Evolutionary conservation across 345 rosid species (phyloP), one percentile per base, ranked within the genome.

Genomic region (Zanthoxylum bungeanum): DNA sequence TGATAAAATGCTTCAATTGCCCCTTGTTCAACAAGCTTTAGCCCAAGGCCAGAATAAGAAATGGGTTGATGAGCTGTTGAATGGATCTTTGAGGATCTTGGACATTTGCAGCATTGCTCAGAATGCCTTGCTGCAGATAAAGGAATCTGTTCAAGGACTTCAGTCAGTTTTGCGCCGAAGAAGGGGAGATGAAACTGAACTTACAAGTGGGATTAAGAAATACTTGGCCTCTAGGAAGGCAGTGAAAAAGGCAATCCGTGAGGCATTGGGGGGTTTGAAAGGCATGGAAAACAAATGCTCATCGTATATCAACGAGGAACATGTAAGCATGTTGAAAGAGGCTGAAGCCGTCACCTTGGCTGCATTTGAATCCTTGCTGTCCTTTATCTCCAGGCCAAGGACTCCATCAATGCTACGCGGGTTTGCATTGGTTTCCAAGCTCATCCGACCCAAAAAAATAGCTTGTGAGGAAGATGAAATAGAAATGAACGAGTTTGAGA

Each of bases 211-310:
- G 56, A 79, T 81, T 27, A 77, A 68, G 67, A 81, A 79, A 52
- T 85, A 79, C 78, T 30, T 85, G 16, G 51, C 82, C 72, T 72
- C 80, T 4, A 85, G 89, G 80, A 85, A 76, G 67, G 39, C 59
- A 3, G 68, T 76, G 49, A 85, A 78, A 69, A 87, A 76, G 71
- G 73, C 85, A 64, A 72, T 84, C 65, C 75, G 69, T 7, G 84
- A 81, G 73, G 76, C 77, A 50, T n/a, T 78, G 28, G 80, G 72
- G 72, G 67, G 9, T 47, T 70, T 83, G 67, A 76, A 81, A 69
- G 60, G 22, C 25, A 10, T 68, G 60, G 55, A 76, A 60, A 79
- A 62, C 58, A 78, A 74, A 60, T 25, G 46, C 37, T 31, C 39
- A 46, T 42, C 70, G 31, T 33, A 62, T 9, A 31, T 11, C 36